Evolutionary conservation across 2,329 filamentous ascomycete genomes (phyloP).

Genomic region (Aspergillus sp.): DNA sequence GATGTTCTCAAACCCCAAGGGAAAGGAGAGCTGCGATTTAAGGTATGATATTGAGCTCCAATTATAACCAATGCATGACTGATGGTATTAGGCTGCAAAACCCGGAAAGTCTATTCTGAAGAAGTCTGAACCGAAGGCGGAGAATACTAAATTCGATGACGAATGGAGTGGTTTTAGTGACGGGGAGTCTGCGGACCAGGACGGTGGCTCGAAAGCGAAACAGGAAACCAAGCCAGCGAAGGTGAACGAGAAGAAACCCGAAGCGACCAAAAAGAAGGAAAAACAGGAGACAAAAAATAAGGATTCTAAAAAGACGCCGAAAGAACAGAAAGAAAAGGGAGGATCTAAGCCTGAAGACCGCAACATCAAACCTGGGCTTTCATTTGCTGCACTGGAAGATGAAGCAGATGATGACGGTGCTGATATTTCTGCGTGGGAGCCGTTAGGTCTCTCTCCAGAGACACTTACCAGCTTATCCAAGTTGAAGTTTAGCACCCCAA

Average conservation of each 20-base stretch:
- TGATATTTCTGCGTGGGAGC: slow-evolving; percentile 72
- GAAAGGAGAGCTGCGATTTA: slow-evolving; percentile 46
- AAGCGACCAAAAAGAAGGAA: slow-evolving; percentile 17
- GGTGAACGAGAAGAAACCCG: slow-evolving; percentile 17
- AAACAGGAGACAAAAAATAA: slow-evolving; percentile 20
- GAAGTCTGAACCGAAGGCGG: slow-evolving; percentile 16
- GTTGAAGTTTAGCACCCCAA: slow-evolving; percentile 78
- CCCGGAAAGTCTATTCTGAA: slow-evolving; percentile 34
- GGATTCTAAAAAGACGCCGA: slow-evolving; percentile 14
- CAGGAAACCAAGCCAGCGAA: slow-evolving; percentile 15
- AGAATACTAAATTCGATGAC: slow-evolving; percentile 44
- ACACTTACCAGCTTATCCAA: slow-evolving; percentile 73
- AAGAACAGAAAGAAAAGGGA: slow-evolving; percentile 27
- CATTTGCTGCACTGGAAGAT: slow-evolving; percentile 39
- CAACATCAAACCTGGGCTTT: slow-evolving; percentile 32
- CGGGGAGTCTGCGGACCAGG: slow-evolving; percentile 33
- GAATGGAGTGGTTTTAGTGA: slow-evolving; percentile 69
- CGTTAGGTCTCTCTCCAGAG: slow-evolving; percentile 69
- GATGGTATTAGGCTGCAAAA: slow-evolving; percentile 31
- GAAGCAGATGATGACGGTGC: slow-evolving; percentile 60
- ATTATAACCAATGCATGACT: neutral
- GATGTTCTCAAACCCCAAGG: slow-evolving; percentile 71
- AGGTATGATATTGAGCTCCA: slow-evolving; percentile 28
- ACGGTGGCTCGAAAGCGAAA: slow-evolving; percentile 11
- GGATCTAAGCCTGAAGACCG: slow-evolving; percentile 35